Evolutionary conservation across 2,329 filamentous ascomycete genomes (phyloP).

Genomic region (Colletotrichum sp.): DNA sequence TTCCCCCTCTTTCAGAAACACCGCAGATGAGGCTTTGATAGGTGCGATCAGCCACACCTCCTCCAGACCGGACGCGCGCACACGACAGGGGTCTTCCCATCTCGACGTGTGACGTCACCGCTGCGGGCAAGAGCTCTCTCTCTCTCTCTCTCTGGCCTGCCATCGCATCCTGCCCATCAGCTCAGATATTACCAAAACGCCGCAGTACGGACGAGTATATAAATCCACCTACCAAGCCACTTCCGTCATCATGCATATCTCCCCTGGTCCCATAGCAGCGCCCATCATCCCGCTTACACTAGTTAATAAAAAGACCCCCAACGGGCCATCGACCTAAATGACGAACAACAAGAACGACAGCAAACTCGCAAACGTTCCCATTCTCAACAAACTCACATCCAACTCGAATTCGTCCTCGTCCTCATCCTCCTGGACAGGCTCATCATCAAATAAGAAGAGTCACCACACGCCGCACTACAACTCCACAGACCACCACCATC

Average conservation of each 20-base stretch:
- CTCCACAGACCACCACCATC: constrained; percentile 22
- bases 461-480: background rate
- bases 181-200: background rate
- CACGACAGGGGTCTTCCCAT: background rate
- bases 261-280: background rate
- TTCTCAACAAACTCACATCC: background rate
- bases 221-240: background rate
- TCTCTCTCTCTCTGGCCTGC: background rate
- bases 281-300: background rate
- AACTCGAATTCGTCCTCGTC: background rate
- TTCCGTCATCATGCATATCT: background rate
- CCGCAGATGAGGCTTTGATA: background rate
- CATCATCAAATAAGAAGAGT: background rate
- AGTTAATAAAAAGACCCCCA: background rate
- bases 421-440: background rate
- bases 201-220: background rate
- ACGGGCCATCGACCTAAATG: background rate
- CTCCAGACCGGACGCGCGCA: background rate
- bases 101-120: constrained; percentile 17
- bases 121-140: background rate
- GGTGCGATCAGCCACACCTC: background rate
- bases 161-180: background rate
- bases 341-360: background rate
- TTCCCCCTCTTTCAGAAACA: background rate
- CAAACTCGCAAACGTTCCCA: background rate